Evolutionary conservation across 768 basidiomycete species (phyloP), one percentile per base, ranked within the genome.

Genomic region (Tylopilus subfusipes): DNA sequence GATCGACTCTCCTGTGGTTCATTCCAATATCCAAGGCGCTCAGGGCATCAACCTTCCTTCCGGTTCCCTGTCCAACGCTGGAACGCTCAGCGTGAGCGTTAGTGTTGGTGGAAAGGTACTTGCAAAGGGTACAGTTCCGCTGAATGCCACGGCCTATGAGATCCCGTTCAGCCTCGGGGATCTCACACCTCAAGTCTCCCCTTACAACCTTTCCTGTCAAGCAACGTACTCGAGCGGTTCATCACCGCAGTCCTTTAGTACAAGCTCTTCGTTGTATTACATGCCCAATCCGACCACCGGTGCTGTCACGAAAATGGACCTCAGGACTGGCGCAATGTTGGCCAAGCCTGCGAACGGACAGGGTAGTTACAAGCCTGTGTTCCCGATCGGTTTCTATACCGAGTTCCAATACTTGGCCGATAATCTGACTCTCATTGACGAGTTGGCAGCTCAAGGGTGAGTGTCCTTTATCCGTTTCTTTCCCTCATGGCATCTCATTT

Each of bases 241-340:
- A 64, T 66, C 52, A 2, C 80, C 63, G 10, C 79, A 81, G 48
- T 72, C 58, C 9, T 85, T 82, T 59, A 66, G 60, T 11, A 64
- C 80, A 1, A 70, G 68, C 1, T 73, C 77, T 3, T 57, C 72
- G 19, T 67, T 88, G 48, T 76, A 75, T 13, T 82, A 73, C 59
- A 65, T 84, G 42, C 82, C 82, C 9, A 53, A 74, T 29, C 79
- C 75, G 2, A 68, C 64, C 9, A 78, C 75, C 48, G 75, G 81
- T 4, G 72, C 76, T 13, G 82, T 78, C 12, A 81, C 81, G 1
- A 85, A 84, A 60, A 81, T 83, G 76, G 82, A 85, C 62, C 68
- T 78, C 52, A 72, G 81, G 44, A 83, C 82, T 2, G 83, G 83
- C 12, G 80, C 78, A 0, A 44, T 84, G 42, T 63, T 82, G 31